phyloP scores from a whole-genome alignment of 2,329 filamentous ascomycete genomes.

The Penicillium nordicum region DNA sequence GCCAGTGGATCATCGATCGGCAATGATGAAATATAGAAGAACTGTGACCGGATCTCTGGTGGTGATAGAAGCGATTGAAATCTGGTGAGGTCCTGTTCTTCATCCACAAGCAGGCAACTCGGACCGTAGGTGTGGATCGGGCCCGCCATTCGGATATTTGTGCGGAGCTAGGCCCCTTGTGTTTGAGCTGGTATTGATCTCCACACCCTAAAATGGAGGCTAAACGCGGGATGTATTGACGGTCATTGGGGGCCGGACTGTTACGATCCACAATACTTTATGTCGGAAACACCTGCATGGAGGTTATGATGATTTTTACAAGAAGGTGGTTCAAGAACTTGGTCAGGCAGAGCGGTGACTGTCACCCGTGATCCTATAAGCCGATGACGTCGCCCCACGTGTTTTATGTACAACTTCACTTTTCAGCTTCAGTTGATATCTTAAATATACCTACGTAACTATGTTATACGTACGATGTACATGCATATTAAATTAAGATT shows the following conservation, averaged over 20 bases:
- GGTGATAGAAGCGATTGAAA: conserved; percentile 49
- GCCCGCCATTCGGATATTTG: conserved; percentile 34
- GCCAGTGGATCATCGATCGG: conserved; percentile 88
- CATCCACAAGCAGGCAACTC: conserved; percentile 51
- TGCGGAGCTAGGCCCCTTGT: neutral
- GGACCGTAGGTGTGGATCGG: conserved; percentile 58
- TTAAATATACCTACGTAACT: too few relatives aligned
- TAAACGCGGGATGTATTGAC: conserved; percentile 8
- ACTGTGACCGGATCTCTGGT: conserved; percentile 62
- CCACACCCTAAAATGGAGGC: conserved; percentile 1
- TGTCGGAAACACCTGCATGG: conserved; percentile 6
- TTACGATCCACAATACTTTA: neutral
- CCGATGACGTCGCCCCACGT: conserved; percentile 40
- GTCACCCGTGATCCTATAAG: conserved; percentile 9
- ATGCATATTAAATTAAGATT: neutral
- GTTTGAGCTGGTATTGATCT: neutral
- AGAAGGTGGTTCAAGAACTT: neutral
- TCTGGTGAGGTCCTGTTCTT: conserved; percentile 32
- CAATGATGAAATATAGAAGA: conserved; percentile 79
- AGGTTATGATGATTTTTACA: neutral
- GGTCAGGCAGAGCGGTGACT: conserved; percentile 1
- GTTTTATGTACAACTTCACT: conserved; percentile 12
- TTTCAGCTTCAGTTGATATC: neutral
- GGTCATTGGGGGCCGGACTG: conserved; percentile 13
- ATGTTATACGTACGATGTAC: neutral